Base-by-base conservation (phyloP, 169 alveolate genomes). In the Eimeria acervulina region DNA sequence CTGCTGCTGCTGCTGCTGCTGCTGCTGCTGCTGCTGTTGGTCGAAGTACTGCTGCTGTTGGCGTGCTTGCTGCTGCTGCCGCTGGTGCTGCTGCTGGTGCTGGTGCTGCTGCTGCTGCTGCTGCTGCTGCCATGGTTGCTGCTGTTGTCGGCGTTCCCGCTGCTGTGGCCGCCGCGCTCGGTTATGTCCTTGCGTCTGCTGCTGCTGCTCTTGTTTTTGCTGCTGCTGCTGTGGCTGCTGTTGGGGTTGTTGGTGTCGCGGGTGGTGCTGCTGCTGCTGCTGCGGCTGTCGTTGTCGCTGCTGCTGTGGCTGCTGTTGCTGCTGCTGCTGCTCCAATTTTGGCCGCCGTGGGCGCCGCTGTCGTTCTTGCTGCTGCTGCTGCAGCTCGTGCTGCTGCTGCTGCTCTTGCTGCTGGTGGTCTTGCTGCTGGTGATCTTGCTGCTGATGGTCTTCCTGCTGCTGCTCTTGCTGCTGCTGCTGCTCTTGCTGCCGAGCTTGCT, bases 1-100 rank as follows among this genome's bases (percentile, higher is more conserved):
- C 83, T 36, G 52, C 40, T 31, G 52, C 36, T 72, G 83, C 36
- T 23, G 83, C 83, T 72, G 33, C 42, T 72, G 83, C 47, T 72
- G 83, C n/a, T 10, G 42, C n/a, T 72, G 83, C n/a, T 72, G 10
- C n/a, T 72, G 42, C 47, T 72, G 83, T 5, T 72, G 83, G 17
- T 31, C 44, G 4, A n/a, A 42, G 44, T 72, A 17, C 36, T 72
- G 13, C 52, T 36, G 47, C 47, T 15, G 83, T 8, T 23, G 83
- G 44, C 17, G 47, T 10, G 5, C 21, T 38, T 72, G 83, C n/a
- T 72, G 83, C 40, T n/a, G 83, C 52, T n/a, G 47, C 6, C 4
- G 83, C 83, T 72, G 83, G 4, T 6, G 83, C 83, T 72, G 83
- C 26, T 72, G 83, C 83, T 72, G 52, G 21, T 72, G 83, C 83